Percentiles rank a stretch among this genome's conserved stretches.
Evolutionary conservation across 345 rosid genomes (phyloP).

Genomic region (Salix arbutifolia): DNA sequence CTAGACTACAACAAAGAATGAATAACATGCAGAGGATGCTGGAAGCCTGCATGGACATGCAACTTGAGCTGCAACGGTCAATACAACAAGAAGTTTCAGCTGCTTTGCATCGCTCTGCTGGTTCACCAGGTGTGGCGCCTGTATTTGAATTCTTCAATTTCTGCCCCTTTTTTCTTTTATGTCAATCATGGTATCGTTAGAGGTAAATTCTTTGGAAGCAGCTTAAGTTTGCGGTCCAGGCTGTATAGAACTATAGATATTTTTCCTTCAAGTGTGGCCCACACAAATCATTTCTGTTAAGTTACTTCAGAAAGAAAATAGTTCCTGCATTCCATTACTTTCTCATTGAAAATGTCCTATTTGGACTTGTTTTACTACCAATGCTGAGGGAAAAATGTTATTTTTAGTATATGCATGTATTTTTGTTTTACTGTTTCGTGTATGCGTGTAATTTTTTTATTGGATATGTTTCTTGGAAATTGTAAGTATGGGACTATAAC

Average conservation of each 20-base stretch:
- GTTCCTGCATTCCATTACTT: not conserved
- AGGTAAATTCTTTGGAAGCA: not conserved
- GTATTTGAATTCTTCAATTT: not conserved
- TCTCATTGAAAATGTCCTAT: not conserved
- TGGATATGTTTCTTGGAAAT: not conserved
- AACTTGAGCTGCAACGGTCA: slow-evolving; percentile 86
- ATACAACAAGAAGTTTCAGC: slow-evolving; percentile 88
- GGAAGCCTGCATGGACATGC: slow-evolving; percentile 99
- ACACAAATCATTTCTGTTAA: not conserved
- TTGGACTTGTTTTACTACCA: not conserved
- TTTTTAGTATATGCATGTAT: not conserved
- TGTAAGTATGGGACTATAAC: not conserved
- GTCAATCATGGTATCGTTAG: not conserved
- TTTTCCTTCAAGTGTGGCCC: not conserved
- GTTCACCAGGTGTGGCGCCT: slow-evolving; percentile 45
- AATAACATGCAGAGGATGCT: slow-evolving; percentile 84
- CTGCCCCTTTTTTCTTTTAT: not conserved
- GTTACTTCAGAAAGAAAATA: not conserved
- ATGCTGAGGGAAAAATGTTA: not conserved
- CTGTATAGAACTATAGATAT: too few relatives aligned
- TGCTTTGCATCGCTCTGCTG: slow-evolving; percentile 62
- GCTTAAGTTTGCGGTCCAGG: not conserved
- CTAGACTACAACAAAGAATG: slow-evolving; percentile 89
- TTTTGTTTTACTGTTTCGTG: too few relatives aligned
- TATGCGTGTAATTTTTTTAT: not conserved